Evolutionary conservation across 768 basidiomycete genomes (phyloP), one percentile per base, ranked within the genome.

Genomic region (Mycena vulgaris): DNA sequence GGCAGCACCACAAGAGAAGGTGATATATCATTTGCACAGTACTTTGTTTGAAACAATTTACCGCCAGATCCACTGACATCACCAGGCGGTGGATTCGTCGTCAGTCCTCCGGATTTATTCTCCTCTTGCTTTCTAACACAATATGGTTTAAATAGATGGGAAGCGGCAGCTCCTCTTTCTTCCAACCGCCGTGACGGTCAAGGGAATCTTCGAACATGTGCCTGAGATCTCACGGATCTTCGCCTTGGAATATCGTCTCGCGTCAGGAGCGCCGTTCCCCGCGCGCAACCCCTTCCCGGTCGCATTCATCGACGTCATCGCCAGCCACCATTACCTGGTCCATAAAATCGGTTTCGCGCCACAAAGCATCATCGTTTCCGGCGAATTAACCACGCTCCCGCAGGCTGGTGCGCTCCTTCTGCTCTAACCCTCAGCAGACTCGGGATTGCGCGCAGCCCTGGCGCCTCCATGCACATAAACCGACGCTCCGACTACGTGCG

Each of bases 281-380:
- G 39, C 73, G 8, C 52, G 74, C 1, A 80, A 86, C 23, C 79
- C 88, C 0, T 90, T 89, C 76, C 89, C 90, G 1, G 83, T 88
- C 0, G 85, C 86, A 0, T 79, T 91, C 2, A 65, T 90, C 21
- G 90, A 90, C 73, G 86, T 81, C 2, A 52, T 89, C 13, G 83
- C 87, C 0, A 88, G 85, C 4, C 90, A 88, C 68, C 53, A 79
- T 14, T 87, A 90, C 79, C 85, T 91, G 28, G 77, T 87, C 31
- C 73, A 84, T 17, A 74, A 68, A 17, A 74, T 86, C 33, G 82
- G 83, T 0, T 86, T 89, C 74, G 57, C 70, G 5, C 82, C 88
- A 1, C 27, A 64, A 25, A 78, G 87, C 61, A 83, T 90, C 64
- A 79, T 88, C 66, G 60, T 90, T 9, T 73, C 75, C 6, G 89